Evolutionary conservation across 1,139 yeast species (phyloP).

Genomic region (Magnusiomyces tetraspermus): DNA sequence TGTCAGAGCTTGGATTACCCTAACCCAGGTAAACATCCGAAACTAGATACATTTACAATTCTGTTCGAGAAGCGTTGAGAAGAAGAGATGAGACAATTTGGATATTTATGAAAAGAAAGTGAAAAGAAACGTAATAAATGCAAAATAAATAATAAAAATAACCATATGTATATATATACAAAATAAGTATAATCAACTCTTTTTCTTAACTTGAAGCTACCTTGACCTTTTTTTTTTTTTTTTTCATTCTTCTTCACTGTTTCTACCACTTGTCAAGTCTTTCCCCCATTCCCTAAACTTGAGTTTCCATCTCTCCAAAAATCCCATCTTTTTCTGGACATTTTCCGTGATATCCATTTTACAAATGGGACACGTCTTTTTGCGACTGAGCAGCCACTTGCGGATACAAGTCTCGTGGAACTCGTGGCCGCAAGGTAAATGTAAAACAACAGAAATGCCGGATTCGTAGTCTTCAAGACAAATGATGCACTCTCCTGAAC

Average conservation of each 20-base stretch:
- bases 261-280: background rate
- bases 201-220: too few species aligned
- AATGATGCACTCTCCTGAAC: constrained; percentile 35
- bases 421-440: constrained; percentile 38
- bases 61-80: too few species aligned
- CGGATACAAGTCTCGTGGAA: constrained; percentile 36
- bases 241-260: background rate
- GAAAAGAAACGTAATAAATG: too few species aligned
- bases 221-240: too few species aligned
- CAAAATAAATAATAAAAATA: too few species aligned
- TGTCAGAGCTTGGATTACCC: too few species aligned
- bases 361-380: constrained; percentile 34
- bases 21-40: too few species aligned
- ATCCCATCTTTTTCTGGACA: background rate
- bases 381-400: constrained; percentile 33
- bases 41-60: too few species aligned
- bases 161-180: too few species aligned
- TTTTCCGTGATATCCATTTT: constrained; percentile 26
- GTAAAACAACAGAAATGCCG: constrained; percentile 31
- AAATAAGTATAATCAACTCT: too few species aligned
- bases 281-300: background rate
- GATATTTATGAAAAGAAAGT: too few species aligned
- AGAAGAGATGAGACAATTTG: too few species aligned
- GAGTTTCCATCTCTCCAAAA: background rate
- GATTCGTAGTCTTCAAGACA: constrained; percentile 36